Evolutionary conservation across 805 yeast genomes (phyloP), one percentile per base, ranked within the genome.

Genomic region (Wickerhamiella siamensis): DNA sequence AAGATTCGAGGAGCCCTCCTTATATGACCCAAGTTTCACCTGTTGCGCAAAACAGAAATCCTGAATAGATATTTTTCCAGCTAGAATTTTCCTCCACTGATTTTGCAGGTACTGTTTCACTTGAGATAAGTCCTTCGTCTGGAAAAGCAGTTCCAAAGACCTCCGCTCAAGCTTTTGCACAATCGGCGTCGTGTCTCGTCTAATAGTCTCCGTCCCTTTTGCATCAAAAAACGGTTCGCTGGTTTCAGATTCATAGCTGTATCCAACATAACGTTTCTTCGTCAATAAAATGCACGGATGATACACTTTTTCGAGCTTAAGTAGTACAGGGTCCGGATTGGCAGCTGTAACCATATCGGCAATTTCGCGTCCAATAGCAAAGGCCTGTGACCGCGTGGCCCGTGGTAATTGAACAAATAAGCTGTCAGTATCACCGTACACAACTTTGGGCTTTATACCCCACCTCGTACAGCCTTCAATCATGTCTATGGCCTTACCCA

Each of bases 341-440:
- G 64, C 51, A 9, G 64, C 60, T 0, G 95, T 79, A 2, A 91
- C 69, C 38, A 60, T 53, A 0, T 60, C 58, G 0, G 95, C 83
- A 53, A 91, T 77, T 34, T 74, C 77, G 24, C 67, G 60, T 0
- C 96, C 98, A 34, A 79, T 64, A 10, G 53, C 58, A 55, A 88
- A 86, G 0, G 97, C 96, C 22, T 86, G 88, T 2, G 63, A 71
- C 47, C 69, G 74, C 0, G 83, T 66, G 52, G 75, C 75, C 0
- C 95, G 95, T 0, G 96, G 96, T 4, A 91, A 66, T 54, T 83
- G 80, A 2, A 91, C 87, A 67, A 91, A 91, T 42, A 91, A 59
- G 33, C 95, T 83, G 59, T 91, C 98, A 0, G 98, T 91, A 57
- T 91, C 98, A 4, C 98, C 97, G 57, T 91, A 91, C 0, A 88